These are phyloP conservation scores for Tulasnella sp. DNA, from an alignment of 768 basidiomycete genomes.

Conservation along the genomic window DNA sequence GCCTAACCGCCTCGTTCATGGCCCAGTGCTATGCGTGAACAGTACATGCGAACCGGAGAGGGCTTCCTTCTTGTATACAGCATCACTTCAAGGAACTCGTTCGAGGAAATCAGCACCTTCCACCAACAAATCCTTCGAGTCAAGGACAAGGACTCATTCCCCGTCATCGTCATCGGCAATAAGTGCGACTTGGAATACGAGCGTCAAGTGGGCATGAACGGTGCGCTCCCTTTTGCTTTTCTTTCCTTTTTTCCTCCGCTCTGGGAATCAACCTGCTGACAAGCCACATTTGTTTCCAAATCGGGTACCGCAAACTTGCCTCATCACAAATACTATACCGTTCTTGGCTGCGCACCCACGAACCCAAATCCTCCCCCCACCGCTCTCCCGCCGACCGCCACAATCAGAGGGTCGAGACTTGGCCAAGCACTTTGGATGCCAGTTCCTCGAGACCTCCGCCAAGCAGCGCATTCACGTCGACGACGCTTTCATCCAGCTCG, in stretches of 20 bases:
- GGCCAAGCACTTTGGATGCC: conserved; percentile 89
- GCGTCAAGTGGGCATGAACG: conserved; percentile 34
- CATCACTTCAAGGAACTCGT: conserved; percentile 40
- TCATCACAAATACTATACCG: not conserved
- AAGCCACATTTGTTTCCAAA: not conserved
- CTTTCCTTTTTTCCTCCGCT: conserved; percentile 5
- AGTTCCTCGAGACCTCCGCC: conserved; percentile 93
- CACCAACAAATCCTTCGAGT: conserved; percentile 39
- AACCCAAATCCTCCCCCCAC: not conserved
- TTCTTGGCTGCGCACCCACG: not conserved
- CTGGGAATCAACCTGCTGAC: conserved; percentile 7
- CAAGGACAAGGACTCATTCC: conserved; percentile 39
- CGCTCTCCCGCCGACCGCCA: not conserved
- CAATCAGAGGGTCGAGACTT: conserved; percentile 88
- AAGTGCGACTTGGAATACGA: conserved; percentile 37
- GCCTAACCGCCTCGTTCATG: not conserved
- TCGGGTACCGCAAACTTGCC: not conserved
- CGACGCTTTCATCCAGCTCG: conserved; percentile 87
- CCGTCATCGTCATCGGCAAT: conserved; percentile 41
- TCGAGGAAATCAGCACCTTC: conserved; percentile 37
- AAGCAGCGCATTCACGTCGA: conserved; percentile 96
- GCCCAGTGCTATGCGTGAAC: conserved; percentile 42
- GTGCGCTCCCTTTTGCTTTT: conserved; percentile 27
- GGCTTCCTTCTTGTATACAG: conserved; percentile 44
- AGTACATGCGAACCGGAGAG: conserved; percentile 43